Percentiles rank a stretch among this genome's conserved stretches.
Evolutionary conservation across 2,329 filamentous ascomycete species (phyloP).

Genomic region (Fusarium gaditjirri): DNA sequence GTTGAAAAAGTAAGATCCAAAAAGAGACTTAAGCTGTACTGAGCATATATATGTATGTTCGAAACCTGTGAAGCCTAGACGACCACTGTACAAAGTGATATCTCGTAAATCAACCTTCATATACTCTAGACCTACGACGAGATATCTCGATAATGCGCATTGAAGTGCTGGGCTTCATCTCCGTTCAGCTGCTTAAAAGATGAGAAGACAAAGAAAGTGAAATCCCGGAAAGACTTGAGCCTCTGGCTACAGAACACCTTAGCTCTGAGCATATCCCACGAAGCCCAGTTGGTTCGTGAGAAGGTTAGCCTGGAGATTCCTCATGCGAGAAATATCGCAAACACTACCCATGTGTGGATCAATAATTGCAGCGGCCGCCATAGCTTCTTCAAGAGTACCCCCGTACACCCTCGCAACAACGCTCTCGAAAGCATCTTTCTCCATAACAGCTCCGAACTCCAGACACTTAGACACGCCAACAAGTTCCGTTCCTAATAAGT

Average conservation of each 20-base stretch:
- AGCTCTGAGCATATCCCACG: conserved; percentile 26
- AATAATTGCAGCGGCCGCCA: conserved; percentile 23
- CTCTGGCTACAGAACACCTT: background rate
- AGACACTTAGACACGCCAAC: conserved; percentile 58
- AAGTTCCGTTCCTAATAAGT: conserved; percentile 54
- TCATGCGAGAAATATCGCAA: conserved; percentile 1
- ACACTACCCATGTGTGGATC: background rate
- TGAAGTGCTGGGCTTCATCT: background rate
- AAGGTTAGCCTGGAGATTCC: background rate
- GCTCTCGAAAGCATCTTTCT: conserved; percentile 58
- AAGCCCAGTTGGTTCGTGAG: background rate
- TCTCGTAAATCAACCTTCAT: background rate
- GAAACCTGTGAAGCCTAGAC: background rate
- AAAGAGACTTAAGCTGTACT: background rate
- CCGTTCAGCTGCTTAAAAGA: background rate
- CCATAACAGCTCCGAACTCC: conserved; percentile 60
- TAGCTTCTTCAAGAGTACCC: conserved; percentile 32
- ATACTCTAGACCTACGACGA: background rate
- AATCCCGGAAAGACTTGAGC: background rate
- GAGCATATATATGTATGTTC: background rate
- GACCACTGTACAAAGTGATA: background rate
- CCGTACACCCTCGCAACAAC: conserved; percentile 56
- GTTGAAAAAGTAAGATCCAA: background rate
- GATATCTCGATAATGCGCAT: background rate
- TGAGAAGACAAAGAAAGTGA: background rate